A percentile compares a stretch with the other conserved stretches of the same genome.
These are phyloP conservation scores for Artemisia annua DNA, from an alignment of 129 eudicot genomes.

Conservation along the genomic window DNA sequence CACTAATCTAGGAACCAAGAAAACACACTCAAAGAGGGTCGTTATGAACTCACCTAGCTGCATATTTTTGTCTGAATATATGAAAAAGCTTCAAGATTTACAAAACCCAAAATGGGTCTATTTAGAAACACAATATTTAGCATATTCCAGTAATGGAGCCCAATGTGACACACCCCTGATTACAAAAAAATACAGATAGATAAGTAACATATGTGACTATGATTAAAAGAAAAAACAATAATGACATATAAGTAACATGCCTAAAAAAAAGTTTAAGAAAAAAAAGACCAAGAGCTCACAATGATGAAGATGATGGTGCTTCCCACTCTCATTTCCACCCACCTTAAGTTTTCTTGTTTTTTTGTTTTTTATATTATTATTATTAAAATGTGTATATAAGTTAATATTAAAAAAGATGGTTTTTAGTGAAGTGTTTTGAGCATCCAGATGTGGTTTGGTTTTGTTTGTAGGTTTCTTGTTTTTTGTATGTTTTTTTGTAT, in stretches of 20 bases:
- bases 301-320: conserved; percentile 48
- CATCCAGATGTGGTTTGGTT: conserved; percentile 45
- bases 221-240: no score
- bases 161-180: conserved; percentile 35
- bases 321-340: conserved; percentile 49
- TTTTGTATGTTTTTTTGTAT: conserved; percentile 26
- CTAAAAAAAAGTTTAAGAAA: conserved; percentile 20
- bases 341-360: conserved; percentile 20
- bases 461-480: conserved; percentile 38
- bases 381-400: neutral
- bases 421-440: conserved; percentile 24
- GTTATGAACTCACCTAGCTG: conserved; percentile 31
- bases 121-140: conserved; percentile 16
- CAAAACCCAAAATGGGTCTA: conserved; percentile 32
- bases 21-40: conserved; percentile 13
- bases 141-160: conserved; percentile 37
- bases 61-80: conserved; percentile 33
- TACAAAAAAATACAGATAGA: conserved; percentile 27
- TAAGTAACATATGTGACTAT: neutral
- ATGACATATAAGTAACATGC: conserved; percentile 24
- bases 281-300: conserved; percentile 29
- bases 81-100: conserved; percentile 30
- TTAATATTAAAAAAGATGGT: conserved; percentile 13
- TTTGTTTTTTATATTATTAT: neutral
- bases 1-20: conserved; percentile 2